Evolutionary conservation across 345 rosid species (phyloP), one percentile per base, ranked within the genome.

Genomic region (Pistacia atlantica): DNA sequence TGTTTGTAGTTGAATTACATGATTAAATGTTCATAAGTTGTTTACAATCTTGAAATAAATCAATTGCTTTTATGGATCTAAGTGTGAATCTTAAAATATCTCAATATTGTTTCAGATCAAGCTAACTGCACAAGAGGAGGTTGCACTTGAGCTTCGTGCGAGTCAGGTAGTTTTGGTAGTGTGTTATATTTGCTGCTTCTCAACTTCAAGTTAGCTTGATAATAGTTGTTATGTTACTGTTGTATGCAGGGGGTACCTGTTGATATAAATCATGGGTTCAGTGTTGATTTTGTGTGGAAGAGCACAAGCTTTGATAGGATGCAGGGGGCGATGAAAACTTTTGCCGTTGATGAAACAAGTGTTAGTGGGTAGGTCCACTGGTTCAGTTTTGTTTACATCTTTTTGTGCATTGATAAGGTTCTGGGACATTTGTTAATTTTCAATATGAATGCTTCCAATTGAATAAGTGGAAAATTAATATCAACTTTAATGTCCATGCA

Each of bases 201-300:
- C 59, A 48, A 60, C 75, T 68, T 72, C 12, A n/a, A 69, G 74
- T 38, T 13, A 38, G 12, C 14, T 57, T 60, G 67, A 33, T 45
- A 6, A 17, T 78, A 18, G 46, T 71, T 55, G 46, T 67, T 77
- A 10, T 60, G 48, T 65, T 75, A 16, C 60, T 80, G 49, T n/a
- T 78, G 20, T 78, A 65, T 80, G 67, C 82, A 97, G 99, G 98
- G 98, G 33, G 98, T 89, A 82, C 99, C 99, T 70, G 90, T 90
- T 75, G 99, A 97, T 72, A 84, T 94, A 77, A 92, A 82, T 84
- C 99, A 97, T 82, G 98, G 98, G 51, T 89, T 92, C 56, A 92
- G 97, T 85, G 99, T 97, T 80, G 99, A 97, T 84, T 97, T 97
- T 86, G 99, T 97, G 38, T 94, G 99, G 99, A 94, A 97, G 86